Evolutionary conservation across 768 basidiomycete species (phyloP).

Genomic region (Suillus weaverae): DNA sequence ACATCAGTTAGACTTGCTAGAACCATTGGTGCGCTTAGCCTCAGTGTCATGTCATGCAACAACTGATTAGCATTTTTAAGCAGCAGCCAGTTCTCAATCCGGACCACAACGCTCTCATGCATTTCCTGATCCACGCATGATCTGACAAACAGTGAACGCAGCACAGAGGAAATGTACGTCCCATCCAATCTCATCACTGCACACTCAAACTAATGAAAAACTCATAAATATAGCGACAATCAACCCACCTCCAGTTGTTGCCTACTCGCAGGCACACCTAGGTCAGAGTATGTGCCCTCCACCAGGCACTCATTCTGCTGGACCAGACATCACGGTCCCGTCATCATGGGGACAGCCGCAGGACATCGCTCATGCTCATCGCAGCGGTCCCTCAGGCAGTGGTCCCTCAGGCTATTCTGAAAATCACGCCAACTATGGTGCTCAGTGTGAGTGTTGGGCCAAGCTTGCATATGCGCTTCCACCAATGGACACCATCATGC

Average conservation of each 20-base stretch:
- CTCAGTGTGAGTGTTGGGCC: constrained; percentile 1
- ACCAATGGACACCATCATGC: constrained; percentile 5
- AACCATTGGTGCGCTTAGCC: neutral
- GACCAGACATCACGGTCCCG: too few relatives aligned
- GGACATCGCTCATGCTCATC: too few relatives aligned
- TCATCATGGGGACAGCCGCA: too few relatives aligned
- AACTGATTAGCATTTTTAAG: neutral
- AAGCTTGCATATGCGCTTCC: neutral
- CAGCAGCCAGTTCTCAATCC: neutral
- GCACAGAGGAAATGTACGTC: neutral
- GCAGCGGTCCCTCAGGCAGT: too few relatives aligned
- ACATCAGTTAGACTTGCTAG: neutral
- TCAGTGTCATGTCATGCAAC: neutral
- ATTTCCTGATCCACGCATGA: neutral
- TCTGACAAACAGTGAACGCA: constrained; percentile 1
- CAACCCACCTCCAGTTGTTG: constrained; percentile 4
- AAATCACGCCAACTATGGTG: constrained; percentile 4
- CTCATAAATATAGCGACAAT: neutral
- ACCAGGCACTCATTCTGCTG: too few relatives aligned
- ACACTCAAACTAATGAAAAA: neutral
- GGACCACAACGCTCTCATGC: neutral
- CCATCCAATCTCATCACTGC: neutral
- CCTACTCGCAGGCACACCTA: neutral
- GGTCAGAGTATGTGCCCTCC: too few relatives aligned
- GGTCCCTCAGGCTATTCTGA: neutral